phyloP scores from a whole-genome alignment of 805 yeast species.

The Wickerhamiella sergipiensis region DNA sequence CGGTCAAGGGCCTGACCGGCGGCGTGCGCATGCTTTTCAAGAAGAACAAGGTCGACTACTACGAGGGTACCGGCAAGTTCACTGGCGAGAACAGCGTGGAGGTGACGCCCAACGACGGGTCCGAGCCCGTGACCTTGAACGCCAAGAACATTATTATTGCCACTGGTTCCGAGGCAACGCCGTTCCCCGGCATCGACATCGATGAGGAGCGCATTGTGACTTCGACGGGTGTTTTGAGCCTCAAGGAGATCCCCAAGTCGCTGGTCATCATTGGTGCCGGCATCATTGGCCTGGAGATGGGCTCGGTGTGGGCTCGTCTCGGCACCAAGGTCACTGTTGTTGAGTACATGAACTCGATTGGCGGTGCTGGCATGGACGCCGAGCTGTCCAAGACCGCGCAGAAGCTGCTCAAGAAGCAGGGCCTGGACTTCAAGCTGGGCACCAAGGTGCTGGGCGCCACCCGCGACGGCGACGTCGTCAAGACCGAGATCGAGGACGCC shows the following conservation, averaged over 20 bases:
- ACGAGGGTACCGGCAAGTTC: slow-evolving; percentile 86
- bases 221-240: slow-evolving; percentile 80
- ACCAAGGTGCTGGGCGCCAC: slow-evolving; percentile 83
- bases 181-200: slow-evolving; percentile 94
- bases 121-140: slow-evolving; percentile 53
- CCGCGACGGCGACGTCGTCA: slow-evolving; percentile 78
- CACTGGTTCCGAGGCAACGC: slow-evolving; percentile 96
- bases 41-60: slow-evolving; percentile 87
- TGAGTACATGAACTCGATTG: slow-evolving; percentile 81
- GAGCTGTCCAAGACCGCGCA: slow-evolving; percentile 87
- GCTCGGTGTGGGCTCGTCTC: slow-evolving; percentile 89
- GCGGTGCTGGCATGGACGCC: slow-evolving; percentile 98
- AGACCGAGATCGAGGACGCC: slow-evolving; percentile 76
- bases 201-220: slow-evolving; percentile 96
- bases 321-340: slow-evolving; percentile 92
- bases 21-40: slow-evolving; percentile 93
- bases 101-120: slow-evolving; percentile 79
- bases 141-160: slow-evolving; percentile 90
- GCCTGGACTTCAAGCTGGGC: slow-evolving; percentile 80
- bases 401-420: slow-evolving; percentile 87
- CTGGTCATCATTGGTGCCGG: slow-evolving; percentile 97
- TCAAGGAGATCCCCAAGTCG: slow-evolving; percentile 84
- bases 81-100: slow-evolving; percentile 62
- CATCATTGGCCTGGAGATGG: slow-evolving; percentile 98
- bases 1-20: slow-evolving; percentile 78